Percentiles rank a stretch among this genome's conserved stretches.
These are phyloP conservation scores for Penicillium coffeae DNA, from an alignment of 495 filamentous ascomycete species.

Conservation along the genomic window DNA sequence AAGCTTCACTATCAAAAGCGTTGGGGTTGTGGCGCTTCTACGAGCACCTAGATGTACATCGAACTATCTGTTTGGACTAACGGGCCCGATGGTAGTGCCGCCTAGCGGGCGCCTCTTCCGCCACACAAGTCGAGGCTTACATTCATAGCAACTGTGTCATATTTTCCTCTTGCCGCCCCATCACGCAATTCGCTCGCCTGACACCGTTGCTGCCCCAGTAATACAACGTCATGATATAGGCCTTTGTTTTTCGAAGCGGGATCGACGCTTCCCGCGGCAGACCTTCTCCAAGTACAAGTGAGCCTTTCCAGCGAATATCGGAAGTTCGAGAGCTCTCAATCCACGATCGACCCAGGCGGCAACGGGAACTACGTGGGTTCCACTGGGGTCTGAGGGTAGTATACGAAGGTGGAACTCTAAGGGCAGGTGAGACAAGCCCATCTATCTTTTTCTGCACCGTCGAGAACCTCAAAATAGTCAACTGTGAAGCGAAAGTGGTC, in stretches of 20 bases:
- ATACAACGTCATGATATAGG: background rate
- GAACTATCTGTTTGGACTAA: background rate
- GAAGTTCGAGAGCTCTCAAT: background rate
- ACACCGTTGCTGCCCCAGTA: background rate
- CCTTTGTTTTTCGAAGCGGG: background rate
- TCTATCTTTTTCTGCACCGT: background rate
- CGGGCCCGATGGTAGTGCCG: slow-evolving; percentile 10
- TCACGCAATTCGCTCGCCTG: background rate
- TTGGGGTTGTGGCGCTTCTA: slow-evolving; percentile 5
- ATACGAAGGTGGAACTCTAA: slow-evolving; percentile 15
- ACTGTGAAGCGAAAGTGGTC: background rate
- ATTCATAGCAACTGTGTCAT: background rate
- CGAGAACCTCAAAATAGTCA: background rate
- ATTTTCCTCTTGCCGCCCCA: background rate
- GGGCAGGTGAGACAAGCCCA: background rate
- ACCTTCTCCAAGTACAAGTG: background rate
- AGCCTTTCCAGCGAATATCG: background rate
- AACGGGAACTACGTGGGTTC: slow-evolving; percentile 14
- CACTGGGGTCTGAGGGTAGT: slow-evolving; percentile 8
- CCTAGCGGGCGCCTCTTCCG: slow-evolving; percentile 24
- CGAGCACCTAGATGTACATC: background rate
- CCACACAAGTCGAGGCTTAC: slow-evolving; percentile 5
- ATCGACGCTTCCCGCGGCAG: background rate
- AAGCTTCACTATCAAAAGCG: slow-evolving; percentile 7
- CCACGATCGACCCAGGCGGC: slow-evolving; percentile 8